phyloP scores from a whole-genome alignment of 2,329 filamentous ascomycete species.

The Passalora sequoiae region DNA sequence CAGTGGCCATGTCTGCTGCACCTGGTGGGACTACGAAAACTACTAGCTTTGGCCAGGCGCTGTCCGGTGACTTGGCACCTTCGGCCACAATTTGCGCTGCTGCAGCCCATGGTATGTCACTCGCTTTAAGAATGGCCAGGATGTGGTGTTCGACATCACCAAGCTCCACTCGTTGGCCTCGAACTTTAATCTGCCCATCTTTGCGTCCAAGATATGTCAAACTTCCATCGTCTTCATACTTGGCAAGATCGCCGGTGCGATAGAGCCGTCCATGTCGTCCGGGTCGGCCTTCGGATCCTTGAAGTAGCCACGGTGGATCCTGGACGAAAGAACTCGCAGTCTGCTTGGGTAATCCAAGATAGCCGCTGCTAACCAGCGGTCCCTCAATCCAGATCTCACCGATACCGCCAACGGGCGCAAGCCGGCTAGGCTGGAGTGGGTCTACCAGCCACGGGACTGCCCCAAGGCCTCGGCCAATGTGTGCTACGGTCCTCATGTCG shows the following conservation, averaged over 20 bases:
- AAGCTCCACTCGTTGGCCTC: constrained; percentile 71
- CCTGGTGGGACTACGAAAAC: background rate
- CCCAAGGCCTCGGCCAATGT: constrained; percentile 6
- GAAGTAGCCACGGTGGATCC: constrained; percentile 23
- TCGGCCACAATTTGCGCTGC: too few species aligned
- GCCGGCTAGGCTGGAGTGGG: background rate
- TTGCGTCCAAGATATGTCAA: constrained; percentile 57
- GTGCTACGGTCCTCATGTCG: too few species aligned
- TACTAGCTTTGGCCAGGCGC: background rate
- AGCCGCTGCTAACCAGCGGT: constrained; percentile 41
- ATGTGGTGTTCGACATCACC: constrained; percentile 57
- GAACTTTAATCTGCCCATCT: constrained; percentile 73
- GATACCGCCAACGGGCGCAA: constrained; percentile 36
- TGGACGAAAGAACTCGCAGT: constrained; percentile 33
- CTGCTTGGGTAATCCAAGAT: constrained; percentile 33
- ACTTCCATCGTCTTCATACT: constrained; percentile 48
- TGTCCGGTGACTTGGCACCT: background rate
- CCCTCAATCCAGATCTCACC: constrained; percentile 47
- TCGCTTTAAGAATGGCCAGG: constrained; percentile 35
- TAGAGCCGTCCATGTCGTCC: constrained; percentile 42
- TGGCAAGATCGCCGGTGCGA: constrained; percentile 56
- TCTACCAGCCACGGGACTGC: background rate
- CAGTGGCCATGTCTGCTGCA: background rate
- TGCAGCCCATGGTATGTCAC: background rate
- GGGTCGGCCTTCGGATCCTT: constrained; percentile 5